These are phyloP conservation scores for Glaciozyma martinii DNA, from an alignment of 768 basidiomycete species.

Conservation along the genomic window DNA sequence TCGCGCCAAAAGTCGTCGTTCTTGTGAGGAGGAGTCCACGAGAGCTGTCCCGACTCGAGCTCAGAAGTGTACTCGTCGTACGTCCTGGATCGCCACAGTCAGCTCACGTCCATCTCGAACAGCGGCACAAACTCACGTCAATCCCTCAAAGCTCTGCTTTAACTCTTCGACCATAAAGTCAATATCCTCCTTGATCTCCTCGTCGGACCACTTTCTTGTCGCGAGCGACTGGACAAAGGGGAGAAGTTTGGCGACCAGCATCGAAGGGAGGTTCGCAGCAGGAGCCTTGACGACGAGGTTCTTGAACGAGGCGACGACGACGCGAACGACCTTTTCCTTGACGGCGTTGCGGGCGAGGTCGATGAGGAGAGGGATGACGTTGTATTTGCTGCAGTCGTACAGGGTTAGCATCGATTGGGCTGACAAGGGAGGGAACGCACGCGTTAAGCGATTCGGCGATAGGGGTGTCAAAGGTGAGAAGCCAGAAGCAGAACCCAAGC, in stretches of 20 bases:
- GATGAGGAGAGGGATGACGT: constrained; percentile 74
- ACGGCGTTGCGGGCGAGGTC: constrained; percentile 77
- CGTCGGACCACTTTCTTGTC: constrained; percentile 71
- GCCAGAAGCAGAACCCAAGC: constrained; percentile 84
- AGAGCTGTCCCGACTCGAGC: constrained; percentile 75
- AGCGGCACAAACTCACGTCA: constrained; percentile 56
- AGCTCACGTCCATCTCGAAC: background rate
- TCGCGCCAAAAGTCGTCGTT: constrained; percentile 98
- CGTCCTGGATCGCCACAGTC: constrained; percentile 49
- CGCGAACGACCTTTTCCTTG: constrained; percentile 94
- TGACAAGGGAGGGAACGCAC: constrained; percentile 45
- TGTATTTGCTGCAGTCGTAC: constrained; percentile 57
- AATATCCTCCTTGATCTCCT: constrained; percentile 87
- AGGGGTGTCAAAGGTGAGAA: constrained; percentile 79
- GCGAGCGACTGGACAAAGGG: constrained; percentile 78
- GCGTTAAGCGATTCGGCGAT: constrained; percentile 79
- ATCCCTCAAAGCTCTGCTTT: constrained; percentile 69
- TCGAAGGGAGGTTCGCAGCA: constrained; percentile 74
- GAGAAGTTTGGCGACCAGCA: constrained; percentile 78
- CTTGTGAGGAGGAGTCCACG: constrained; percentile 93
- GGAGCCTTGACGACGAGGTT: constrained; percentile 88
- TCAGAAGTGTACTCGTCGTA: constrained; percentile 95
- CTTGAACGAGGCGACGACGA: constrained; percentile 86
- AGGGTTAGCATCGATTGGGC: constrained; percentile 1
- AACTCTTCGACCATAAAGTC: constrained; percentile 79